A percentile compares a stretch with the other conserved stretches of the same genome.
Evolutionary conservation across 768 basidiomycete genomes (phyloP).

Genomic region (Mycena vulgaris): DNA sequence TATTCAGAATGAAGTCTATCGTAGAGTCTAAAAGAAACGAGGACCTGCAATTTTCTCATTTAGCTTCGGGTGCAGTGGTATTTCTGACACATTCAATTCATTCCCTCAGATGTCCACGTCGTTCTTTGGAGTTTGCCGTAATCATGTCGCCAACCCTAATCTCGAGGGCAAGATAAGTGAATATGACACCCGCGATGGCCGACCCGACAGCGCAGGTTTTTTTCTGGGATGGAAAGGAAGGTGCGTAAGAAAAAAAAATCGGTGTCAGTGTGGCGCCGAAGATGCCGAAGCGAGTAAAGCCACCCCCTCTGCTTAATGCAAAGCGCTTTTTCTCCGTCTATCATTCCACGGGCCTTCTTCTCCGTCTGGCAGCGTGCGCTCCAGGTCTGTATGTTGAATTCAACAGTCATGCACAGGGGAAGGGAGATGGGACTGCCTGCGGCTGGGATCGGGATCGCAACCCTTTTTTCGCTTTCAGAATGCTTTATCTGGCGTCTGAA

Average conservation of each 20-base stretch:
- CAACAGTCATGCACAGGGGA: conserved; percentile 18
- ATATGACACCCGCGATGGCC: conserved; percentile 15
- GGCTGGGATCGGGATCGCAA: conserved; percentile 9
- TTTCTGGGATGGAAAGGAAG: conserved; percentile 30
- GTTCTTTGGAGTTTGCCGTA: conserved; percentile 22
- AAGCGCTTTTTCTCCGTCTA: conserved; percentile 23
- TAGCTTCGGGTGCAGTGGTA: conserved; percentile 13
- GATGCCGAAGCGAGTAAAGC: conserved; percentile 34
- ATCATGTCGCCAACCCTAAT: conserved; percentile 12
- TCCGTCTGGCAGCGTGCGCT: not conserved
- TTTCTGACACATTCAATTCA: conserved; percentile 12
- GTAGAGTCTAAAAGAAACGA: conserved; percentile 25
- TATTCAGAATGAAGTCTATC: not conserved
- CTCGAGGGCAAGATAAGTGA: conserved; percentile 15
- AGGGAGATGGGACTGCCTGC: conserved; percentile 11
- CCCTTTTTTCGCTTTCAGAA: conserved; percentile 25
- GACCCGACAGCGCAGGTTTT: conserved; percentile 33
- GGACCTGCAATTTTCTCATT: conserved; percentile 5
- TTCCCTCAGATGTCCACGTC: not conserved
- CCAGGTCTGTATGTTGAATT: conserved; percentile 11
- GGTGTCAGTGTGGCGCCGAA: conserved; percentile 31
- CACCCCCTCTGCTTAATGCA: not conserved
- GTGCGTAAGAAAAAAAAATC: conserved; percentile 28
- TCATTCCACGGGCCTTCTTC: conserved; percentile 12
- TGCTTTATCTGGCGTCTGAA: conserved; percentile 31